Evolutionary conservation across 208 protist genomes (phyloP), one percentile per base, ranked within the genome.

Genomic region (Acanthamoeba rhysodes): DNA sequence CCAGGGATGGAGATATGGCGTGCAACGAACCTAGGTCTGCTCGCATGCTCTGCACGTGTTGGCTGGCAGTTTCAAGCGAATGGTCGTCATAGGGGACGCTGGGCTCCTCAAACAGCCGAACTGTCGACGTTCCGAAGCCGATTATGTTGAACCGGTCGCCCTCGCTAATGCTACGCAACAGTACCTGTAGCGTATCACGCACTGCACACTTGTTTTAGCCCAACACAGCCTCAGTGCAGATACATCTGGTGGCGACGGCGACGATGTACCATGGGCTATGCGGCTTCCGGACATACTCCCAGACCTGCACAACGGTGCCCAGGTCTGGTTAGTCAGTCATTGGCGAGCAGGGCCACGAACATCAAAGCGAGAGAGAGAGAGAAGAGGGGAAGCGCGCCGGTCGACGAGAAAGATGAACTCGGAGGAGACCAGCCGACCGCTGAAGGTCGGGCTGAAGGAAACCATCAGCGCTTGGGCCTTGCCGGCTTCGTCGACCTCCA

Each of bases 11-110:
- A 16, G 34, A 37, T 20, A 22, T 4, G 68, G 68, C 27, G 20
- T n/a, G 24, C 12, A 6, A 82, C 74, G 22, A 14, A 82, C 96
- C 96, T 10, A 97, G 92, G 66, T 97, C 70, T 7, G 96, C 78
- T 0, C 12, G 2, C 37, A 97, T 90, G 24, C 22, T 5, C 8
- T 34, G 2, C 1, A 94, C 91, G 82, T 97, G 95, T 2, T 18
- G 24, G 27, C 34, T 85, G 12, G 96, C 96, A 18, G 8, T n/a
- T 1, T 76, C 27, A 9, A 96, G 55, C 20, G 50, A 90, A 2
- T 41, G 22, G 27, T 94, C 90, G 64, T 57, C 41, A 70, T 96
- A 96, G 29, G 20, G 29, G 2, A 55, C 53, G 55, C 45, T 55
- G 16, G 45, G 22, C 29, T 82, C 74, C 16, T 41, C 34, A 27